These are phyloP conservation scores for Aspergillus indologenus DNA, from an alignment of 495 filamentous ascomycete species.

Conservation along the genomic window DNA sequence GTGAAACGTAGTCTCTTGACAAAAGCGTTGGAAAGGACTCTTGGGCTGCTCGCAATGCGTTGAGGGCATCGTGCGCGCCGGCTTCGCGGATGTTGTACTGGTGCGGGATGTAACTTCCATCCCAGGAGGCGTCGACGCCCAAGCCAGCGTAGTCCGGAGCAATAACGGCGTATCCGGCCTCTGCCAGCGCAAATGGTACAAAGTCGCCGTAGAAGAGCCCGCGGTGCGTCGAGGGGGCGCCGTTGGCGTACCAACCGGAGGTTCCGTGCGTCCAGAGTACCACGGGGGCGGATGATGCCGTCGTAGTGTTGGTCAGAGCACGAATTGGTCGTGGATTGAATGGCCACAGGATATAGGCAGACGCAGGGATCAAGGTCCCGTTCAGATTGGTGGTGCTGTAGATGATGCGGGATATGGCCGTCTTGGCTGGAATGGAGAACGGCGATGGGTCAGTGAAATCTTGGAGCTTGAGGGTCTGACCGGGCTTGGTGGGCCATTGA, in stretches of 20 bases:
- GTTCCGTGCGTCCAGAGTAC: conserved; percentile 55
- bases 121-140: conserved; percentile 38
- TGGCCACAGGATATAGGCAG: conserved; percentile 54
- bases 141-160: conserved; percentile 56
- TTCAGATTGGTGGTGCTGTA: conserved; percentile 46
- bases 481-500: conserved; percentile 24
- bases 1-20: conserved; percentile 34
- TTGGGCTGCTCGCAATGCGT: conserved; percentile 42
- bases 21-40: conserved; percentile 35
- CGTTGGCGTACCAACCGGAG: conserved; percentile 39
- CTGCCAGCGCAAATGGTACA: conserved; percentile 43
- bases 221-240: conserved; percentile 45
- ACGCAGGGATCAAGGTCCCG: conserved; percentile 46
- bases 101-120: conserved; percentile 38
- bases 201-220: conserved; percentile 44
- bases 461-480: conserved; percentile 35
- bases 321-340: conserved; percentile 16
- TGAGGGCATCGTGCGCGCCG: conserved; percentile 39
- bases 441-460: conserved; percentile 26
- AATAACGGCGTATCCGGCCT: conserved; percentile 53
- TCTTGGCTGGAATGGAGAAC: conserved; percentile 36
- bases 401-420: conserved; percentile 45
- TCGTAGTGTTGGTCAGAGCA: neutral
- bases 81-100: conserved; percentile 36
- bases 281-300: neutral